These are phyloP conservation scores for Trichoderma sp. DNA, from an alignment of 2,329 filamentous ascomycete species.

Conservation along the genomic window DNA sequence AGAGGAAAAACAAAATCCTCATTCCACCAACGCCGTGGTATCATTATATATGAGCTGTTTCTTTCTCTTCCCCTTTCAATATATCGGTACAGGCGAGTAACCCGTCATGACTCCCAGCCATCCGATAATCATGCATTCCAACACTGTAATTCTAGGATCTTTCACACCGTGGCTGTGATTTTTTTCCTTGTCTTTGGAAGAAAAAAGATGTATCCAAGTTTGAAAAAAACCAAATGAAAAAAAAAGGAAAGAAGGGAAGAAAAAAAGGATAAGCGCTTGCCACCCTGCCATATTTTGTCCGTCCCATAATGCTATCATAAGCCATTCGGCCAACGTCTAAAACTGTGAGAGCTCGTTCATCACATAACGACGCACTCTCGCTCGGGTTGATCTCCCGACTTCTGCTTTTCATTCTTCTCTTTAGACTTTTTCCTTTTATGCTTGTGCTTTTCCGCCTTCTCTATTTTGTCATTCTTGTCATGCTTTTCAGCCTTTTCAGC, in stretches of 20 bases:
- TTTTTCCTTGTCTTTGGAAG: background rate
- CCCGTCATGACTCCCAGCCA: background rate
- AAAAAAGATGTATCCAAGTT: slow-evolving; percentile 15
- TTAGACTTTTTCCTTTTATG: slow-evolving; percentile 47
- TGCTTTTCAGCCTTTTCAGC: slow-evolving; percentile 35
- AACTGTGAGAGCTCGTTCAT: background rate
- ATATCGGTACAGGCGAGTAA: background rate
- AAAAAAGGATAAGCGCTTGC: background rate
- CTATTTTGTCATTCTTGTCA: slow-evolving; percentile 28
- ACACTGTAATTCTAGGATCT: background rate
- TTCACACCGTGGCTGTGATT: background rate
- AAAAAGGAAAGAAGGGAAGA: no score
- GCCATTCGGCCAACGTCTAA: background rate
- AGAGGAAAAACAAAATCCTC: background rate
- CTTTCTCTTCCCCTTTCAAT: background rate
- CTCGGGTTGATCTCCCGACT: slow-evolving; percentile 46
- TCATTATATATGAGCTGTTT: slow-evolving; percentile 18
- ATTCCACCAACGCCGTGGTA: slow-evolving; percentile 30
- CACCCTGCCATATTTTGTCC: background rate
- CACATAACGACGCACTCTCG: slow-evolving; percentile 56
- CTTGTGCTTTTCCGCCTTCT: slow-evolving; percentile 39
- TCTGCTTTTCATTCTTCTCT: slow-evolving; percentile 45
- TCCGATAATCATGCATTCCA: slow-evolving; percentile 7
- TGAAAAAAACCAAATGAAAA: no score
- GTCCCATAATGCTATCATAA: background rate